Conservation (phyloP, 2,329 filamentous ascomycete species). For the Xylariaceae sp. region DNA sequence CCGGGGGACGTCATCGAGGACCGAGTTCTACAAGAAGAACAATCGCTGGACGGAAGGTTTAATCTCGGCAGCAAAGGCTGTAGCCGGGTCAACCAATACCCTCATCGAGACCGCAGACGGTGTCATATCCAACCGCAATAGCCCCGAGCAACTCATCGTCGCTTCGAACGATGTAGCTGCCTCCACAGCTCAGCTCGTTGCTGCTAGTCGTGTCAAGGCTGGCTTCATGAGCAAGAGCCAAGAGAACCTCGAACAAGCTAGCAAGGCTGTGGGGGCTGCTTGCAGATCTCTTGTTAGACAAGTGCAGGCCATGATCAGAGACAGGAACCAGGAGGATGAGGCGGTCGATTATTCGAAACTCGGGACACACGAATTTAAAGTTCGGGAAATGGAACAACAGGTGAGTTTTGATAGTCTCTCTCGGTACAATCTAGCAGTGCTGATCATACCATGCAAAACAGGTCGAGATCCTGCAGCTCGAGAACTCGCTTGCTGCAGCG, state of each 20-base stretch:
- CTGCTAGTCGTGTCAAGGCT: constrained; percentile 93
- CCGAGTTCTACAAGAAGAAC: constrained; percentile 99
- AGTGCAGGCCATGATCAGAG: constrained; percentile 91
- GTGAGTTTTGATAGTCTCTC: constrained; percentile 53
- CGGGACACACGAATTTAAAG: constrained; percentile 95
- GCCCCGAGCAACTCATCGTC: constrained; percentile 94
- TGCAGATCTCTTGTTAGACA: constrained; percentile 88
- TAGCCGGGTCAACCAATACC: constrained; percentile 89
- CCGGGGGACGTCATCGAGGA: constrained; percentile 80
- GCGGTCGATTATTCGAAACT: constrained; percentile 85
- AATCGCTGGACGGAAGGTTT: constrained; percentile 98
- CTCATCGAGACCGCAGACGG: constrained; percentile 98
- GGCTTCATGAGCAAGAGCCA: constrained; percentile 98
- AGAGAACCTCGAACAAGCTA: constrained; percentile 85
- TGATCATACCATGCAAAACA: constrained; percentile 42
- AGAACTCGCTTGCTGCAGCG: constrained; percentile 81
- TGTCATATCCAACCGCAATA: constrained; percentile 88
- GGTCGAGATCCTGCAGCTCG: constrained; percentile 96
- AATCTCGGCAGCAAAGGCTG: constrained; percentile 95
- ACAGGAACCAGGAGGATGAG: constrained; percentile 81
- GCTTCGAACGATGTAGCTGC: constrained; percentile 97
- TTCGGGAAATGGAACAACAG: constrained; percentile 99
- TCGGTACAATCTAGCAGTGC: not conserved
- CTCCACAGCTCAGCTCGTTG: constrained; percentile 93
- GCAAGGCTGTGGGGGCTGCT: constrained; percentile 87